Evolutionary conservation across 129 eudicot genomes (phyloP).

Genomic region (Gnaphalium uliginosum): DNA sequence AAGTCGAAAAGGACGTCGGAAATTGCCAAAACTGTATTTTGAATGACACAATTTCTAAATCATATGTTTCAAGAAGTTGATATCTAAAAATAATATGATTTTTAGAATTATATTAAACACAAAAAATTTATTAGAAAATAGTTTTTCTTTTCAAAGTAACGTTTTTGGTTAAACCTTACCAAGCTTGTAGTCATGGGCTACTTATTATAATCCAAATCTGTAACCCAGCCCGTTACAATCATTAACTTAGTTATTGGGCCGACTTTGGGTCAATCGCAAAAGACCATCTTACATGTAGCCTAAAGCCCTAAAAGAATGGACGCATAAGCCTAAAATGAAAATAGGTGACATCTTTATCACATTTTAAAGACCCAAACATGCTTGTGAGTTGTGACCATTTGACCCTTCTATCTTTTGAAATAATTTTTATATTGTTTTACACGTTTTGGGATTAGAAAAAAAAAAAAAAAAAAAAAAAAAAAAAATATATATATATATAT

Average conservation of each 20-base stretch:
- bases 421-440: background rate
- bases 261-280: background rate
- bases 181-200: background rate
- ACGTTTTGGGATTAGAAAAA: background rate
- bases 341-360: background rate
- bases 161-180: no score
- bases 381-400: background rate
- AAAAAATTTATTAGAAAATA: no score
- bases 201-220: background rate
- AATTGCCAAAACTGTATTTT: background rate
- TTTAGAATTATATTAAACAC: no score
- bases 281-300: background rate
- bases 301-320: background rate
- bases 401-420: background rate
- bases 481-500: no score
- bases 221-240: no score
- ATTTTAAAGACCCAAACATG: background rate
- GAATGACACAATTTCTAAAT: background rate
- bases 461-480: no score
- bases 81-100: no score
- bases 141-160: no score
- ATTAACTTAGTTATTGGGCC: background rate
- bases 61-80: background rate
- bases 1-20: no score
- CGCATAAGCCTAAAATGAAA: no score